A percentile compares a stretch with the other conserved stretches of the same genome.
These are phyloP conservation scores for Musa beccarii DNA, from an alignment of 176 grass and related monocot species.

Conservation along the genomic window DNA sequence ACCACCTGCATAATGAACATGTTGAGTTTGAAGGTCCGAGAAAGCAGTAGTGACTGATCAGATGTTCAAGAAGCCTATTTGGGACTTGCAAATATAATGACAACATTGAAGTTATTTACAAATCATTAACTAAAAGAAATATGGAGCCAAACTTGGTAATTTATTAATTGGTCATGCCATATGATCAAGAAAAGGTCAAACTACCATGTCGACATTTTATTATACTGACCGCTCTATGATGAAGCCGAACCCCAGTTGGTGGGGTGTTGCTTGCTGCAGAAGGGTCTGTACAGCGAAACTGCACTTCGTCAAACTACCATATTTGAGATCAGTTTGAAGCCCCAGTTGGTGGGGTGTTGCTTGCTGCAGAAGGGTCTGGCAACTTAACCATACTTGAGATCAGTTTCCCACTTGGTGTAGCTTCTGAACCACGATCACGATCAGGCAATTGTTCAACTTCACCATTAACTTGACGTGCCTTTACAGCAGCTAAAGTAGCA, in stretches of 20 bases:
- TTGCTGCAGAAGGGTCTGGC: conserved; percentile 22
- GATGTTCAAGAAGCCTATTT: neutral
- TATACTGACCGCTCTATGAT: conserved; percentile 41
- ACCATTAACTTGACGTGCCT: conserved; percentile 41
- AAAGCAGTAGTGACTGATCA: neutral
- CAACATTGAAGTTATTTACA: neutral
- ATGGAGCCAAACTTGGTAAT: neutral
- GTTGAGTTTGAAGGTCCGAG: neutral
- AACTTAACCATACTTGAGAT: conserved; percentile 28
- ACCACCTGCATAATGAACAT: conserved; percentile 35
- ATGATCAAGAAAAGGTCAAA: neutral
- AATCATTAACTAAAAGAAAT: neutral
- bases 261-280: conserved; percentile 14
- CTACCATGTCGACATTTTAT: neutral
- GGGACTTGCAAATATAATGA: neutral
- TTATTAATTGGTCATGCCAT: neutral
- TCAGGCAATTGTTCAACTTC: conserved; percentile 19
- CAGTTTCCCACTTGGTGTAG: conserved; percentile 10
- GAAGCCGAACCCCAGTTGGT: conserved; percentile 39
- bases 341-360: conserved; percentile 22
- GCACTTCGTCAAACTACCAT: too few species aligned
- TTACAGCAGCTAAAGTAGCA: conserved; percentile 41
- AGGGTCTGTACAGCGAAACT: too few species aligned
- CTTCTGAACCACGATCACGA: conserved; percentile 27
- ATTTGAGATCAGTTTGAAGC: too few species aligned